phyloP scores from a whole-genome alignment of 148 eudicot species.

The Limonium bicolor region DNA sequence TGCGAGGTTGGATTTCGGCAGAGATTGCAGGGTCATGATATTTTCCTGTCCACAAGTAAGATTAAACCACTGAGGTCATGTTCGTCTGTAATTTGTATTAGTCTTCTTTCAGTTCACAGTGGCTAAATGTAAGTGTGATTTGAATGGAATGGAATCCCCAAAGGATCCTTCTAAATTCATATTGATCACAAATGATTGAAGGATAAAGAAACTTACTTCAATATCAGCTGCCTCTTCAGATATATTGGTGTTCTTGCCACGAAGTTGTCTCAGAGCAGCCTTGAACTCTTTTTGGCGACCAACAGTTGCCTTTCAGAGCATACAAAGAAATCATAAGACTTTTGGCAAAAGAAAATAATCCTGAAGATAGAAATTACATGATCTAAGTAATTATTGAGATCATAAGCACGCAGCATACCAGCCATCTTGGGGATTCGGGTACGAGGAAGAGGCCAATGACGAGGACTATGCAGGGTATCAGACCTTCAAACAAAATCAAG shows the following conservation, averaged over 20 bases:
- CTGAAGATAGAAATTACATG: neutral
- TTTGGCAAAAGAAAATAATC: neutral
- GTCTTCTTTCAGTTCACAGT: neutral
- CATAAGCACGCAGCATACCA: constrained; percentile 21
- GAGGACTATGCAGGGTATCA: constrained; percentile 43
- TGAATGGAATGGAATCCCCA: too few relatives aligned
- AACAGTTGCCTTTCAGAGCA: constrained; percentile 36
- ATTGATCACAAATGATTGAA: neutral
- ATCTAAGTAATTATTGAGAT: neutral
- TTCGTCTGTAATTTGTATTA: neutral
- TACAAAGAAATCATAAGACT: neutral
- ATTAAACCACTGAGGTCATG: neutral
- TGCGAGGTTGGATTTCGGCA: constrained; percentile 36
- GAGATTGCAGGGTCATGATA: constrained; percentile 21
- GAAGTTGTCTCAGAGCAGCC: constrained; percentile 34
- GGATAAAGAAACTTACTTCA: constrained; percentile 18
- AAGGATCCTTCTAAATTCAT: too few relatives aligned
- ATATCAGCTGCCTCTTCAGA: constrained; percentile 52
- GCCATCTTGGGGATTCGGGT: constrained; percentile 97
- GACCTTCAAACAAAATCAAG: constrained; percentile 23
- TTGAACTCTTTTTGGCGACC: constrained; percentile 51
- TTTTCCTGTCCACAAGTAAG: constrained; percentile 23
- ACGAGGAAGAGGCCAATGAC: constrained; percentile 59
- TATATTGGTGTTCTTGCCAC: constrained; percentile 58
- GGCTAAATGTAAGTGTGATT: too few relatives aligned